A percentile compares a stretch with the other conserved stretches of the same genome.
Conservation (phyloP, 2,329 filamentous ascomycete genomes). For the Hymenoscyphus linearis region DNA sequence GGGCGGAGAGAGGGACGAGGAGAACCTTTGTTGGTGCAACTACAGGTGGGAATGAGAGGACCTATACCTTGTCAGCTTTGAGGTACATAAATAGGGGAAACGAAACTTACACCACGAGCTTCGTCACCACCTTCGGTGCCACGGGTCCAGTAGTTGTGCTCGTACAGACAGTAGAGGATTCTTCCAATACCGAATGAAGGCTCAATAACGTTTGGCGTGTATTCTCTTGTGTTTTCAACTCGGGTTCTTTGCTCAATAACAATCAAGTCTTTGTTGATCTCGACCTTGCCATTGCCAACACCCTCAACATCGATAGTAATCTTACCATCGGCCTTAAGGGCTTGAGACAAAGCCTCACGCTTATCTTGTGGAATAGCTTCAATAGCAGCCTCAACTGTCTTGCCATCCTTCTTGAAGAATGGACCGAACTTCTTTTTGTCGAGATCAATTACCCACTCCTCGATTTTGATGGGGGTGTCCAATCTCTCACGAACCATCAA, state of each 20-base stretch:
- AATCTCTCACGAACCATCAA: constrained; percentile 80
- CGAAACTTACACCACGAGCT: constrained; percentile 70
- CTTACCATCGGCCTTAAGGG: constrained; percentile 68
- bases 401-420: constrained; percentile 90
- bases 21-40: constrained; percentile 95
- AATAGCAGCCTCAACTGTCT: constrained; percentile 75
- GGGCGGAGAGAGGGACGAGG: constrained; percentile 80
- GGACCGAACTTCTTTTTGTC: constrained; percentile 97
- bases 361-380: constrained; percentile 65
- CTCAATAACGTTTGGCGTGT: constrained; percentile 93
- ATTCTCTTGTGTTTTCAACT: constrained; percentile 80
- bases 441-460: constrained; percentile 83
- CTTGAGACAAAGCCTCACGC: constrained; percentile 71
- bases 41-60: constrained; percentile 68
- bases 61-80: constrained; percentile 36
- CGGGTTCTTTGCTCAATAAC: constrained; percentile 79
- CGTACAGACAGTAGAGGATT: constrained; percentile 87
- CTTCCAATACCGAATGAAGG: constrained; percentile 96
- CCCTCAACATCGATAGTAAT: constrained; percentile 69
- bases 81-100: not conserved
- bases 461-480: constrained; percentile 69
- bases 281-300: constrained; percentile 65
- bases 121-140: constrained; percentile 66
- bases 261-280: constrained; percentile 74
- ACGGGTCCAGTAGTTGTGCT: constrained; percentile 94